phyloP scores from a whole-genome alignment of 140 eudicot species.

The Oenanthe javanica region DNA sequence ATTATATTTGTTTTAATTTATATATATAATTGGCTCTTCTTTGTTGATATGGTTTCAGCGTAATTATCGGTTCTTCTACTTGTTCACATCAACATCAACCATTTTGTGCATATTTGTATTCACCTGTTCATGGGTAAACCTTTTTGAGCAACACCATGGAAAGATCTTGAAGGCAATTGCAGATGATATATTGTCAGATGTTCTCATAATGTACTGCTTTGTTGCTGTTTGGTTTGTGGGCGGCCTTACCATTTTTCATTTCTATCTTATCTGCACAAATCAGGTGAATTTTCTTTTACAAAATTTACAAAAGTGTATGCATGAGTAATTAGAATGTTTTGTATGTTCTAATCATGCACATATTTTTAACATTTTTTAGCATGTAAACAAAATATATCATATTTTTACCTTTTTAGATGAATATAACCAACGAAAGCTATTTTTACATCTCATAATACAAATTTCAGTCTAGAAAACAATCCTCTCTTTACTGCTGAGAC shows the following conservation, averaged over 20 bases:
- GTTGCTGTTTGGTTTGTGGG: constrained; percentile 96
- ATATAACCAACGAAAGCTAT: neutral
- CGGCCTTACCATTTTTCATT: constrained; percentile 76
- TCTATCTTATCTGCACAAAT: constrained; percentile 79
- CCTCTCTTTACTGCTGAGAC: neutral
- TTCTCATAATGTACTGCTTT: constrained; percentile 83
- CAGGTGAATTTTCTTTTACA: constrained; percentile 47
- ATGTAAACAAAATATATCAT: neutral
- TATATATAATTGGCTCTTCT: constrained; percentile 5
- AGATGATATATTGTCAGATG: constrained; percentile 58
- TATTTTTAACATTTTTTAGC: neutral
- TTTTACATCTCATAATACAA: neutral
- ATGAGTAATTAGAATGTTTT: neutral
- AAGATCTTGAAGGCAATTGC: constrained; percentile 48
- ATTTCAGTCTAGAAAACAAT: neutral
- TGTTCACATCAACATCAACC: constrained; percentile 89
- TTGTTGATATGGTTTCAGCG: constrained; percentile 56
- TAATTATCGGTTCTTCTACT: constrained; percentile 85
- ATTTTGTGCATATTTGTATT: constrained; percentile 76
- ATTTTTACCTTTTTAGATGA: neutral
- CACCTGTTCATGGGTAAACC: constrained; percentile 58
- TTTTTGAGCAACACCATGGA: constrained; percentile 27
- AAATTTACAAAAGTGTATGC: neutral
- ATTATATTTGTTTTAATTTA: neutral
- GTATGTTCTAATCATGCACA: neutral